Conservation (phyloP, 352 stramenopile genomes). For the Discostella stelligera region DNA sequence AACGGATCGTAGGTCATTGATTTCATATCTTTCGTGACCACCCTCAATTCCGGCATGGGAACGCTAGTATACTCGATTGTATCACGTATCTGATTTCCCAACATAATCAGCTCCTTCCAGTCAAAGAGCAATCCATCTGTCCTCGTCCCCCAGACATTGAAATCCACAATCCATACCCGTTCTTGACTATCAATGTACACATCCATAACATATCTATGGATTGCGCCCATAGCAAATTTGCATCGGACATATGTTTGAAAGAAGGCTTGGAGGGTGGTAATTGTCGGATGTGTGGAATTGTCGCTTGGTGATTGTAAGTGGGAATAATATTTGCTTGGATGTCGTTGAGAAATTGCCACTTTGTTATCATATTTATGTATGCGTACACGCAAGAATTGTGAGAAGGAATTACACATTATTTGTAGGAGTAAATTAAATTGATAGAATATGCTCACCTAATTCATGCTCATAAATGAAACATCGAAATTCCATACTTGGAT, state of each 20-base stretch:
- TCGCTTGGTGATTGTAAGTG: constrained; percentile 66
- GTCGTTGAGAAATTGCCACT: constrained; percentile 89
- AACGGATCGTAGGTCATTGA: constrained; percentile 72
- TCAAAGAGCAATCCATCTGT: constrained; percentile 92
- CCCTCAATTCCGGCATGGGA: constrained; percentile 51
- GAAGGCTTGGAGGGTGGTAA: constrained; percentile 66
- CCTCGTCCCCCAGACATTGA: constrained; percentile 91
- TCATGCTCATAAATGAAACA: constrained; percentile 88
- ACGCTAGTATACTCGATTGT: not conserved
- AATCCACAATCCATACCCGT: constrained; percentile 90
- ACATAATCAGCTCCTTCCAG: constrained; percentile 84
- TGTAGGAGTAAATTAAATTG: not conserved
- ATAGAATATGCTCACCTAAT: constrained; percentile 45
- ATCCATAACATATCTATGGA: constrained; percentile 89
- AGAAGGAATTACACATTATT: not conserved
- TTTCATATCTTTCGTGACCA: constrained; percentile 75
- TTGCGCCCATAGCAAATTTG: constrained; percentile 75
- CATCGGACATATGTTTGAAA: constrained; percentile 64
- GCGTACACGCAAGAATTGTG: no score
- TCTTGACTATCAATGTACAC: constrained; percentile 92
- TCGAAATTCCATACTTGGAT: constrained; percentile 93
- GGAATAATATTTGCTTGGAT: constrained; percentile 89
- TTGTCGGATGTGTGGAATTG: constrained; percentile 60
- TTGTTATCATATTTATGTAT: not conserved
- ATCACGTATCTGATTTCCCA: constrained; percentile 20